These are phyloP conservation scores for Silene noctiflora DNA, from an alignment of 179 eudicot genomes.

Conservation along the genomic window DNA sequence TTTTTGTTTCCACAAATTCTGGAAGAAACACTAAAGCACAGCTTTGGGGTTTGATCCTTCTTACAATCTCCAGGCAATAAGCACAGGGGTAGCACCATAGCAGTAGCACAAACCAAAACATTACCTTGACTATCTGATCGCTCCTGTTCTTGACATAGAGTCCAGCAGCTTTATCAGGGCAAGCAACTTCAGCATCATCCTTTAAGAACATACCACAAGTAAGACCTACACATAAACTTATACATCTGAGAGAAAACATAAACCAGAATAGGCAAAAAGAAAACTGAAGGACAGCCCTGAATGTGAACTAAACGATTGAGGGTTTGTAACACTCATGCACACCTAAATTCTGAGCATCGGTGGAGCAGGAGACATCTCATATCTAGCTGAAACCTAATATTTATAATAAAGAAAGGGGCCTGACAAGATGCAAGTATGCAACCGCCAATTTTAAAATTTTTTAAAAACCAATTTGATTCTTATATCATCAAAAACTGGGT, in stretches of 20 bases:
- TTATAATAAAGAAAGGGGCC: too few relatives aligned
- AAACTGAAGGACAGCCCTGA: background rate
- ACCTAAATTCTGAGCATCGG: background rate
- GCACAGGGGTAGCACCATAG: background rate
- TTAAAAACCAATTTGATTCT: background rate
- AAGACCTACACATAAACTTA: constrained; percentile 67
- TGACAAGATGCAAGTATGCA: too few relatives aligned
- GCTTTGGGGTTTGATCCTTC: too few relatives aligned
- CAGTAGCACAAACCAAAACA: constrained; percentile 25
- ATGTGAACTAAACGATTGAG: background rate
- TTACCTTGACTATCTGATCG: constrained; percentile 80
- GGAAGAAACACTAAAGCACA: background rate
- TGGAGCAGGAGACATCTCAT: background rate
- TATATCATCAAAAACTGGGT: background rate
- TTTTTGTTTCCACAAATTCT: background rate
- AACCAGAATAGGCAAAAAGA: background rate
- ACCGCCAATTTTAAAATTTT: background rate
- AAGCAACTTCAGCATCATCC: constrained; percentile 62
- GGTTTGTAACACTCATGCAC: background rate
- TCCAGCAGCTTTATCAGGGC: constrained; percentile 87
- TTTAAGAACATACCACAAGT: constrained; percentile 75
- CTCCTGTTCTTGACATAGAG: constrained; percentile 80
- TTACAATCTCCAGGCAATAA: background rate
- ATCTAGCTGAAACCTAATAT: background rate
- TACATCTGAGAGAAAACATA: constrained; percentile 21